A percentile compares a stretch with the other conserved stretches of the same genome.
Evolutionary conservation across 73 alveolate genomes (phyloP).

Genomic region (Paramecium caudatum): DNA sequence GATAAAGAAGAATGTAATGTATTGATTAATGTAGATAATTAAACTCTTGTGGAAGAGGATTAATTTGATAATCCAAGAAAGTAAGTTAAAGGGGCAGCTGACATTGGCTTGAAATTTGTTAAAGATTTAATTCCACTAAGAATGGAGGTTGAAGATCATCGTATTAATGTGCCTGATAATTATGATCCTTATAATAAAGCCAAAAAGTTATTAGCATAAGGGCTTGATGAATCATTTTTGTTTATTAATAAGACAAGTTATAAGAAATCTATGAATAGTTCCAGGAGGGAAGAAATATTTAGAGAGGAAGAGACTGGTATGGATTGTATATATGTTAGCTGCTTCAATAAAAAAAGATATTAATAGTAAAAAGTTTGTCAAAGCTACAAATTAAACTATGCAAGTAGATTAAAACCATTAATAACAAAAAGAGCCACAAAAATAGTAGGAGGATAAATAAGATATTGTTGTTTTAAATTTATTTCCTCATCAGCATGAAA

Average conservation of each 20-base stretch:
- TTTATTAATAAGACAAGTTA: not conserved
- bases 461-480: slow-evolving; percentile 4
- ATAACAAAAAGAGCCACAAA: too few relatives aligned
- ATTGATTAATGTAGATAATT: not conserved
- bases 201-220: not conserved
- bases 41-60: slow-evolving; percentile 16
- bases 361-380: slow-evolving; percentile 29
- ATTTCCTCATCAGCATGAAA: slow-evolving; percentile 17
- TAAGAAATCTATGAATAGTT: not conserved
- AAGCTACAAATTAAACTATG: not conserved
- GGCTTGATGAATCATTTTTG: not conserved
- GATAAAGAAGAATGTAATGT: slow-evolving; percentile 40
- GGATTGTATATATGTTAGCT: not conserved
- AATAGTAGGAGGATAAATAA: not conserved
- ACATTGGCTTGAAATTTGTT: not conserved
- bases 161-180: slow-evolving; percentile 36
- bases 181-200: slow-evolving; percentile 64
- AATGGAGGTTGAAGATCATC: slow-evolving; percentile 20
- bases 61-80: not conserved
- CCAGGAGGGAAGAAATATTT: slow-evolving; percentile 15
- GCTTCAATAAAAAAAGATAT: not conserved
- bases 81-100: not conserved
- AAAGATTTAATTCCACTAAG: slow-evolving; percentile 43
- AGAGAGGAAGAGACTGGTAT: slow-evolving; percentile 38
- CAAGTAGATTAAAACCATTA: not conserved